Evolutionary conservation across 169 alveolate species (phyloP).

Genomic region (Plasmodium falciparum): DNA sequence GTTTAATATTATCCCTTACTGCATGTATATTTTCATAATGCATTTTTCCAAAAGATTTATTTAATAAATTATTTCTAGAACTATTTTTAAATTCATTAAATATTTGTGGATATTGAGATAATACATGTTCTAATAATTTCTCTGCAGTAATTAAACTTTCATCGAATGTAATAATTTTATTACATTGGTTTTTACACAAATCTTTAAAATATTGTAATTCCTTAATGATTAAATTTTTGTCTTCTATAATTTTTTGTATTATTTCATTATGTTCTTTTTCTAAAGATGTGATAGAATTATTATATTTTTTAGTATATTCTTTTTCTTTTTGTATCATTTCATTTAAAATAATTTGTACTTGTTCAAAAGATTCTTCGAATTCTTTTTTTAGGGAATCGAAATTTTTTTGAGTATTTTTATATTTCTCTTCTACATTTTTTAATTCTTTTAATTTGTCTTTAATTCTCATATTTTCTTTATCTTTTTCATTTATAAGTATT

Average conservation of each 20-base stretch:
- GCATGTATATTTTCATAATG: constrained; percentile 71
- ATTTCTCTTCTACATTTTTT: constrained; percentile 68
- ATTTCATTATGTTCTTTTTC: constrained; percentile 47
- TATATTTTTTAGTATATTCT: constrained; percentile 50
- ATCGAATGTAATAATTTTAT: constrained; percentile 31
- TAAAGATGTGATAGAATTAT: constrained; percentile 31
- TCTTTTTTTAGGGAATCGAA: constrained; percentile 62
- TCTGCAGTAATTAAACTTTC: constrained; percentile 46
- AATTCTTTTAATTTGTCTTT: constrained; percentile 57
- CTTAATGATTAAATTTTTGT: constrained; percentile 7
- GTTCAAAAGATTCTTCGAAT: constrained; percentile 57
- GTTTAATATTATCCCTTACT: constrained; percentile 43
- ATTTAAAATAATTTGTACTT: constrained; percentile 65
- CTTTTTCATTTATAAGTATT: constrained; percentile 38
- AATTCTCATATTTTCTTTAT: constrained; percentile 35
- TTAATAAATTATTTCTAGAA: constrained; percentile 50
- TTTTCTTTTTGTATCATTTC: constrained; percentile 73
- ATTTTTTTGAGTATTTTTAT: constrained; percentile 51
- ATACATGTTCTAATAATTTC: constrained; percentile 53
- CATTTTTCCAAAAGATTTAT: constrained; percentile 70
- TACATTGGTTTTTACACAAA: constrained; percentile 41
- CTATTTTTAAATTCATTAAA: constrained; percentile 42
- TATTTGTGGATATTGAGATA: constrained; percentile 57
- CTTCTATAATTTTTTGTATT: constrained; percentile 15
- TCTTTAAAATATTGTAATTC: constrained; percentile 33